phyloP scores from a whole-genome alignment of 768 basidiomycete genomes.

The Ramaria sp. region DNA sequence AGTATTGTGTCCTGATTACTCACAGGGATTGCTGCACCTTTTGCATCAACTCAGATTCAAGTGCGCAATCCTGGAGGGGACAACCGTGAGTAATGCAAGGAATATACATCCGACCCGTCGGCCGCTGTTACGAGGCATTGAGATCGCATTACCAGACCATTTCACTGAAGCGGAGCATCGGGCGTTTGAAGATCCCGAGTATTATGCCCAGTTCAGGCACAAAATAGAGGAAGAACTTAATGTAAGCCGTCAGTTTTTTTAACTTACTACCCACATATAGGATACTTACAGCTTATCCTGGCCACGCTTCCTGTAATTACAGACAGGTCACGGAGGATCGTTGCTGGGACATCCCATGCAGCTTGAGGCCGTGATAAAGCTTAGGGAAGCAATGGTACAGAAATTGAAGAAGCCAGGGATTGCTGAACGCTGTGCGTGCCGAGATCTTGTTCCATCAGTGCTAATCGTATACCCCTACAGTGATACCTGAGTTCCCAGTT shows the following conservation, averaged over 20 bases:
- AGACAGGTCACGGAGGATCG: constrained; percentile 33
- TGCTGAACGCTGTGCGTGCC: constrained; percentile 37
- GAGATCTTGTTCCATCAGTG: neutral
- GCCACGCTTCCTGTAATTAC: neutral
- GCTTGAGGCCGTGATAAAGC: constrained; percentile 23
- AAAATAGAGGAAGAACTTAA: constrained; percentile 40
- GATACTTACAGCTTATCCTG: too few species aligned
- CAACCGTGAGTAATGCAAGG: constrained; percentile 28
- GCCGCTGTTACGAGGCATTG: too few species aligned
- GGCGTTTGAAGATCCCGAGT: constrained; percentile 35
- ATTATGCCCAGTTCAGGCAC: constrained; percentile 38
- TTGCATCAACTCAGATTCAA: constrained; percentile 22
- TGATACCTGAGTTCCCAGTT: constrained; percentile 50
- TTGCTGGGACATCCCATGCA: constrained; percentile 30
- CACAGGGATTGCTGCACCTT: constrained; percentile 9
- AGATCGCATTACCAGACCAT: constrained; percentile 22
- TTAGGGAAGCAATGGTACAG: constrained; percentile 36
- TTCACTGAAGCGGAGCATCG: constrained; percentile 44
- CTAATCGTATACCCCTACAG: constrained; percentile 19
- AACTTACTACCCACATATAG: neutral
- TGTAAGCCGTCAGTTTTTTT: constrained; percentile 21
- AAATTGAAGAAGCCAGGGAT: constrained; percentile 53
- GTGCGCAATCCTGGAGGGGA: constrained; percentile 24
- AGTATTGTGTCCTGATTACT: neutral
- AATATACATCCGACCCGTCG: neutral